A percentile compares a stretch with the other conserved stretches of the same genome.
Conservation (phyloP, 371 early-diverging fungal genomes). For the Zopfochytrium polystomum region DNA sequence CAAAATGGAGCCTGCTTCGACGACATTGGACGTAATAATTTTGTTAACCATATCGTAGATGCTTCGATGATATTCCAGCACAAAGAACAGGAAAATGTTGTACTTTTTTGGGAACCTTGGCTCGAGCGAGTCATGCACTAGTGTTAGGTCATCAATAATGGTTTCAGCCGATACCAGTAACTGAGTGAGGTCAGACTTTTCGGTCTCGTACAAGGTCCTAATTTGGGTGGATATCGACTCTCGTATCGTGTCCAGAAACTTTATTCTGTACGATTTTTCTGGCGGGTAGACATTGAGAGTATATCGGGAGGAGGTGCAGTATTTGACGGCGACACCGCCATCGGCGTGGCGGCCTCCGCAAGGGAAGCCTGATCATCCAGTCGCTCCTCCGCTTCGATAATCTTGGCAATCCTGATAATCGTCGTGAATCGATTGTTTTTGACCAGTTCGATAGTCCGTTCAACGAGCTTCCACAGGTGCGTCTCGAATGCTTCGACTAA, state of each 20-base stretch:
- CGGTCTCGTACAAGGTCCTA: conserved; percentile 31
- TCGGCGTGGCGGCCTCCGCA: conserved; percentile 34
- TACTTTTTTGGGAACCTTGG: conserved; percentile 87
- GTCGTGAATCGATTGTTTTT: conserved; percentile 64
- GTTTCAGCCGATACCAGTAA: conserved; percentile 53
- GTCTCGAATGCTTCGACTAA: conserved; percentile 75
- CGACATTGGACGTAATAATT: conserved; percentile 49
- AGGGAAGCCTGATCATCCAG: conserved; percentile 71
- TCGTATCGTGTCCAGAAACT: conserved; percentile 72
- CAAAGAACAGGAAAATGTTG: conserved; percentile 87
- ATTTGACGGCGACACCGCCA: too few species aligned
- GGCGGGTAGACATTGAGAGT: too few species aligned
- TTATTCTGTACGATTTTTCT: conserved; percentile 72
- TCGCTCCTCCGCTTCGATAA: conserved; percentile 86
- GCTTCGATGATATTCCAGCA: conserved; percentile 88
- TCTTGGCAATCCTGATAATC: conserved; percentile 80
- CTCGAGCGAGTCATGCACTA: conserved; percentile 81
- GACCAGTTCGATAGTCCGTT: conserved; percentile 73
- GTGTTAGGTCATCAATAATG: conserved; percentile 81
- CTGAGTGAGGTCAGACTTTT: conserved; percentile 34
- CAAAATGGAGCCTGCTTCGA: conserved; percentile 75
- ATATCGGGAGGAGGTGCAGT: too few species aligned
- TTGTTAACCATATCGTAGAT: conserved; percentile 74
- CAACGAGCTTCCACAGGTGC: conserved; percentile 80
- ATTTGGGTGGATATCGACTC: conserved; percentile 67